Base-by-base conservation (phyloP, 305 asterid species). In the Plantago rigida region DNA sequence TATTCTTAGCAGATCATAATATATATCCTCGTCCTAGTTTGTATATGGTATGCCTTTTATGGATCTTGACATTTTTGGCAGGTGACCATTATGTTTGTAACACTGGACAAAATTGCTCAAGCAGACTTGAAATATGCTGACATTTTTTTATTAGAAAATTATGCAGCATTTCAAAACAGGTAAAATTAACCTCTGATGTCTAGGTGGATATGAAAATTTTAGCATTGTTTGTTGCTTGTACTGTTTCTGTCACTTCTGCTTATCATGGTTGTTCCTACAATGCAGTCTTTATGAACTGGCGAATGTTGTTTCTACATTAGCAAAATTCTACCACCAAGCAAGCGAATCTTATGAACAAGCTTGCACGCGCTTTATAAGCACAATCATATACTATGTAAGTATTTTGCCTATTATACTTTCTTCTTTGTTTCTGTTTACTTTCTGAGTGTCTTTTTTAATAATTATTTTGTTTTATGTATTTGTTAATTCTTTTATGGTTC, bases 91-190 rank as follows among this genome's bases (percentile, higher is more conserved):
- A 93, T 93, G 99, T 93, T 93, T 78, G 90, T 74, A 69, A 93
- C 97, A 44, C 69, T 93, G 85, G 99, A 89, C 71, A 93, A 87
- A 78, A 87, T 89, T 78, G 89, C 95, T 71, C 94, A 87, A 75
- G 82, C 88, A 60, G 99, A 89, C 63, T 82, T 81, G 42, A 93
- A 81, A 73, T 79, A 85, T 77, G 80, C 95, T 51, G 99, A 89
- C 74, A 81, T 93, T 76, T 66, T 89, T 73, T 97, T 93, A 48
- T 68, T 89, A 75, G 99, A 93, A 77, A 93, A 93, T 81, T 93
- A 89, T 78, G 99, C 99, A 9, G 92, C 97, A 66, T 93, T 93
- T 66, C 99, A 93, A 74, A 93, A 93, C 80, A 89, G 99, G 99
- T 89, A 80, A 22, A 47, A 2, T 56, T 56, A 17, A 56, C 54